phyloP scores from a whole-genome alignment of 306 rosid species.

The Senna tora region DNA sequence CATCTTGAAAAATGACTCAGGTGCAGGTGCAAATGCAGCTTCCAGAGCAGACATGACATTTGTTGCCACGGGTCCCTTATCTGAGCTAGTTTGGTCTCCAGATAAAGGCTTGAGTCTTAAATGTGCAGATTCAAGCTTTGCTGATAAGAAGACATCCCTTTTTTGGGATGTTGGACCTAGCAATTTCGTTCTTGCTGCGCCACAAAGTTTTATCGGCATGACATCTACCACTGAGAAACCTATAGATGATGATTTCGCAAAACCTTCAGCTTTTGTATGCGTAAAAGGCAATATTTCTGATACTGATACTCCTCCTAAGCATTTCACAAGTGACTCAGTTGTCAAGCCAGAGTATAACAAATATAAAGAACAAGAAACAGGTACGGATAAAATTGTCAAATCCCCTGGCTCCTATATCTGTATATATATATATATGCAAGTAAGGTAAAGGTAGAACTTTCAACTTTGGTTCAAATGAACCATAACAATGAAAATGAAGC shows the following conservation, averaged over 20 bases:
- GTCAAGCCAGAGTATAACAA: slow-evolving; percentile 41
- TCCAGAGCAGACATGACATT: slow-evolving; percentile 56
- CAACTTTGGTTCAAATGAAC: slow-evolving; percentile 26
- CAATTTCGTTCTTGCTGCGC: slow-evolving; percentile 43
- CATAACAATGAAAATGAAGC: slow-evolving; percentile 17
- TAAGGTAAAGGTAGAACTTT: slow-evolving; percentile 19
- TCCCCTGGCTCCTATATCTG: not conserved
- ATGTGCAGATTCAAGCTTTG: slow-evolving; percentile 63
- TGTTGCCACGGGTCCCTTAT: slow-evolving; percentile 64
- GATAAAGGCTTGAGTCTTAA: slow-evolving; percentile 72
- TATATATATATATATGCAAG: not conserved
- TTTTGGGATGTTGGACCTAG: slow-evolving; percentile 65
- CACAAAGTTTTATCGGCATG: slow-evolving; percentile 44
- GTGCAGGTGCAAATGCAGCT: slow-evolving; percentile 99
- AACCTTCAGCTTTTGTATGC: slow-evolving; percentile 35
- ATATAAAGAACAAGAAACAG: slow-evolving; percentile 41
- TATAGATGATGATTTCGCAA: slow-evolving; percentile 39
- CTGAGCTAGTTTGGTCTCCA: slow-evolving; percentile 94
- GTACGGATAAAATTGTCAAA: slow-evolving; percentile 39
- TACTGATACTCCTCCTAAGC: slow-evolving; percentile 38
- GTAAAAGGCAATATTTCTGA: slow-evolving; percentile 40
- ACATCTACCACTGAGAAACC: slow-evolving; percentile 44
- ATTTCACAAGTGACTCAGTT: slow-evolving; percentile 41
- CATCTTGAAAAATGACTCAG: slow-evolving; percentile 56
- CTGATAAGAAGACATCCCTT: slow-evolving; percentile 48